Percentiles rank a stretch among this genome's conserved stretches.
Conservation (phyloP, 2,329 filamentous ascomycete species). For the Fusarium foetens region DNA sequence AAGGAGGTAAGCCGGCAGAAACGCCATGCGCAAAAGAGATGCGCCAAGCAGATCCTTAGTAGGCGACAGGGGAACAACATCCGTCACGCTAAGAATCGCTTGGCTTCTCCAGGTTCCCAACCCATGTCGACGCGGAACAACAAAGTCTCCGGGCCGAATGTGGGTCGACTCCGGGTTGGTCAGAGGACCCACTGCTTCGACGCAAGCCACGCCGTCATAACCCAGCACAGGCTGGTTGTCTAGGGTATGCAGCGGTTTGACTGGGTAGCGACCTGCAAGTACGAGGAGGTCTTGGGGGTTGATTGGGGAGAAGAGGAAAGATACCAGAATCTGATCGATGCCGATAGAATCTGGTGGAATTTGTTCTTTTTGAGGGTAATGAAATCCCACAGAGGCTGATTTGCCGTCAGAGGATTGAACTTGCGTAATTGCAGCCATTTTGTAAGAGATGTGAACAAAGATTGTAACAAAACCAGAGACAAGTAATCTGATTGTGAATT, state of each 20-base stretch:
- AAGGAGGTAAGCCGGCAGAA: constrained; percentile 25
- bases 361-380: not conserved
- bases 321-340: not conserved
- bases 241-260: constrained; percentile 14
- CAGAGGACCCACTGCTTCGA: constrained; percentile 2
- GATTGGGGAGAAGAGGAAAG: constrained; percentile 16
- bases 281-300: constrained; percentile 27
- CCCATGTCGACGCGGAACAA: constrained; percentile 20
- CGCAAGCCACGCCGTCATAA: constrained; percentile 20
- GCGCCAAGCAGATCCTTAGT: not conserved
- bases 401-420: not conserved
- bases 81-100: not conserved
- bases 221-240: constrained; percentile 5
- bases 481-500: too few species aligned
- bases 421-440: not conserved
- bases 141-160: constrained; percentile 1
- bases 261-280: constrained; percentile 21
- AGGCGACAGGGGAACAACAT: constrained; percentile 6
- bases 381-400: not conserved
- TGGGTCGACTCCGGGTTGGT: not conserved
- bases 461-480: rapidly evolving
- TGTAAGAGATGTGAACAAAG: rapidly evolving
- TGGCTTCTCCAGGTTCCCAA: constrained; percentile 18
- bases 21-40: constrained; percentile 11
- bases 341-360: not conserved